phyloP scores from a whole-genome alignment of 345 rosid genomes.

The Euphorbia lathyris region DNA sequence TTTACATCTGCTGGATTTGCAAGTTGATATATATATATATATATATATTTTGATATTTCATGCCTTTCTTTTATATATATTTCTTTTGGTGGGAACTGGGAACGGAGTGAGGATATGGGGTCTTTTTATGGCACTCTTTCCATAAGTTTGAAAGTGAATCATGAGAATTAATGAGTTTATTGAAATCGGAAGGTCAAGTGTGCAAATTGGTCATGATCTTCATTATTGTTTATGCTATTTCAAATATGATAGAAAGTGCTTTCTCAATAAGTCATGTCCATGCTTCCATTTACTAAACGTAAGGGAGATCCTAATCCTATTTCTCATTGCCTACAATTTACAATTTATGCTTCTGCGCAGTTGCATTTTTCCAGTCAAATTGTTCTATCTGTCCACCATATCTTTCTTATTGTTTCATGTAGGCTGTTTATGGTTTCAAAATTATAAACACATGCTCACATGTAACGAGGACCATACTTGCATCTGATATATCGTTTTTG shows the following conservation, averaged over 20 bases:
- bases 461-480: neutral
- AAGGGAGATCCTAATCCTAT: neutral
- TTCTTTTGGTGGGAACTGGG: neutral
- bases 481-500: neutral
- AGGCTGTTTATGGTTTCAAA: too few species aligned
- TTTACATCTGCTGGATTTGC: neutral
- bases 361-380: neutral
- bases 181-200: neutral
- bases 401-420: neutral
- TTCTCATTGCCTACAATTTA: neutral
- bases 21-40: too few species aligned
- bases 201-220: neutral
- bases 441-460: neutral
- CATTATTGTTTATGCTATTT: constrained; percentile 6
- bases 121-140: neutral
- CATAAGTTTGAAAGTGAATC: neutral
- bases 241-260: neutral
- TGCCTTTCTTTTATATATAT: too few species aligned
- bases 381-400: neutral
- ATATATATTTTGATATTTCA: too few species aligned
- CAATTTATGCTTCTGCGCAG: neutral
- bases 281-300: constrained; percentile 3
- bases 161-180: neutral
- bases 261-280: neutral
- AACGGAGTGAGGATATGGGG: neutral